Conservation (phyloP, 495 filamentous ascomycete species). For the Xylaria grammica region DNA sequence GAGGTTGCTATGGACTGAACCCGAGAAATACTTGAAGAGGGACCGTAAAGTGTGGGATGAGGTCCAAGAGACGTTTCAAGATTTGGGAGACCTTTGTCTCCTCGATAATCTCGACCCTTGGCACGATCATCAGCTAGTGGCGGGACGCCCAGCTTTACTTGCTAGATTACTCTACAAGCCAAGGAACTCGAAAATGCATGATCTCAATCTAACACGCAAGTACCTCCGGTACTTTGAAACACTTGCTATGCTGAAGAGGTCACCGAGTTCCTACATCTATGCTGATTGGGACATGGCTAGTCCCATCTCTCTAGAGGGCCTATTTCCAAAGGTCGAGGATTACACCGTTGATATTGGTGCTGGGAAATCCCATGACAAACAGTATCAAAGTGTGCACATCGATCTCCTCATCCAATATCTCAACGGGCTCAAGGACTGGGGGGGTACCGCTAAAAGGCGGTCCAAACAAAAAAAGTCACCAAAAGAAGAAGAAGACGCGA, state of each 20-base stretch:
- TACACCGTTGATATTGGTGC: conserved; percentile 31
- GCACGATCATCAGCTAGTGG: conserved; percentile 27
- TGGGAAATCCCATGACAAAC: conserved; percentile 11
- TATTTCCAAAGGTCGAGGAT: conserved; percentile 32
- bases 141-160: conserved; percentile 27
- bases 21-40: conserved; percentile 17
- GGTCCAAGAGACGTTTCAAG: not conserved
- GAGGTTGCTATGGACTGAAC: conserved; percentile 28
- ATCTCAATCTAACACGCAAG: conserved; percentile 26
- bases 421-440: conserved; percentile 9
- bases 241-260: conserved; percentile 33
- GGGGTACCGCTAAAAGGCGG: not conserved
- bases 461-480: not conserved
- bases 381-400: conserved; percentile 29
- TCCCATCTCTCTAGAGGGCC: conserved; percentile 27
- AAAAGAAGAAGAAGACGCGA: conserved; percentile 3
- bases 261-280: conserved; percentile 29
- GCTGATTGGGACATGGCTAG: conserved; percentile 23
- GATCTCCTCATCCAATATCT: conserved; percentile 28
- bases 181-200: not conserved
- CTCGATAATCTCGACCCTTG: conserved; percentile 13
- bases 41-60: not conserved
- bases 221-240: conserved; percentile 31
- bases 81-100: not conserved
- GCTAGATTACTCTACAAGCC: conserved; percentile 17